Conservation (phyloP, 176 grass and related monocot genomes). For the Triticum monococcum region DNA sequence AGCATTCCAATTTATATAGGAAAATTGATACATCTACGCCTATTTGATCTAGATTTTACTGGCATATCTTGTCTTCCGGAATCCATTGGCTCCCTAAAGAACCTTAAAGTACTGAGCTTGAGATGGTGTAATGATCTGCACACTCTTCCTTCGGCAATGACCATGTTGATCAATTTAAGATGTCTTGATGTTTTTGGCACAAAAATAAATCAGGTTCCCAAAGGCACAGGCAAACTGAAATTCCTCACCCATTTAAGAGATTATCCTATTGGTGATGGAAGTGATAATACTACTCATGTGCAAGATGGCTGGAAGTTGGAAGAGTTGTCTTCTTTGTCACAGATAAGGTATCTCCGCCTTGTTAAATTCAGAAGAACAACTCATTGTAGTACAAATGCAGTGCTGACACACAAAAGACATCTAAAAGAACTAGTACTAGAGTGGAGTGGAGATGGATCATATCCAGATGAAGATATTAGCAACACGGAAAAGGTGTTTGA, state of each 20-base stretch:
- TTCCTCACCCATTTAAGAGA: not conserved
- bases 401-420: not conserved
- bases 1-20: not conserved
- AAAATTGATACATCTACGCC: too few relatives aligned
- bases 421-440: not conserved
- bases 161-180: not conserved
- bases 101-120: slow-evolving; percentile 27
- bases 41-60: not conserved
- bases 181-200: not conserved
- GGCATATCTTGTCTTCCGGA: not conserved
- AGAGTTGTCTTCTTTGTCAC: not conserved
- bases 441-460: not conserved
- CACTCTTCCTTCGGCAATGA: not conserved
- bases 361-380: not conserved
- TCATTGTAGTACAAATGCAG: not conserved
- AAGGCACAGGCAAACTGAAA: not conserved
- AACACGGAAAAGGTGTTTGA: not conserved
- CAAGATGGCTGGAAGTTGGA: not conserved
- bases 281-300: too few relatives aligned
- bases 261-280: not conserved
- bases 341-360: not conserved
- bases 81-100: not conserved
- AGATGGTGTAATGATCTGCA: not conserved
- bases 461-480: not conserved
- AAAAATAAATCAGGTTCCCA: slow-evolving; percentile 19